Evolutionary conservation across 2,329 filamentous ascomycete genomes (phyloP), one percentile per base, ranked within the genome.

Genomic region (Penicillium sp.): DNA sequence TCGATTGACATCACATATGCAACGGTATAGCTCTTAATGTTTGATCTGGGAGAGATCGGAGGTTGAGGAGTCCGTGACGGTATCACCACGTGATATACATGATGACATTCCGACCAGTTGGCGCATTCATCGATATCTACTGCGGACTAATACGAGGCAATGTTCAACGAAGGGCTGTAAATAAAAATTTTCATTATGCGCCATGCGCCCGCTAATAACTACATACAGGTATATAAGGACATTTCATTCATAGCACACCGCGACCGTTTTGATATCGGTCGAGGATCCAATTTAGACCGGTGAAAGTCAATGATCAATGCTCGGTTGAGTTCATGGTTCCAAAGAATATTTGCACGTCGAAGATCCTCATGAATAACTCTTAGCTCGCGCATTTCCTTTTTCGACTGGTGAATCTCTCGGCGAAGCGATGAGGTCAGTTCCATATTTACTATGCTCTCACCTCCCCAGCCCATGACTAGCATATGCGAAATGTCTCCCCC

Each of bases 1-100:
- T 97, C 93, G 80, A 99, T 93, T 67, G 94, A 97, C 94, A 99
- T 99, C 61, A 76, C 75, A 73, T 72, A 60, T 65, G 67, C 63
- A 53, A 56, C 13, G 53, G 37, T 50, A 54, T 54, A 47, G 43
- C 48, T 55, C 31, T 38, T 27, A 40, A 45, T 37, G 38, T 25
- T 54, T 51, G 48, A 25, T 35, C 35, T 31, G 35, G 27, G 55
- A 51, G 47, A 56, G 56, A 49, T 31, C 23, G 50, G 52, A 57
- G 21, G 35, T 56, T 52, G 46, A 47, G 40, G 53, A 50, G 38
- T 23, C 27, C 50, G 63, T 61, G 62, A 62, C 29, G n/a, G 17
- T 56, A 52, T 56, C 54, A 37, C 48, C 54, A 56, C 54, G 54
- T 56, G 54, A 56, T 51, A 29, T 17, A 9, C 4, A 42, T 42